These are phyloP conservation scores for Pyronema domesticum DNA, from an alignment of 495 filamentous ascomycete species.

Conservation along the genomic window DNA sequence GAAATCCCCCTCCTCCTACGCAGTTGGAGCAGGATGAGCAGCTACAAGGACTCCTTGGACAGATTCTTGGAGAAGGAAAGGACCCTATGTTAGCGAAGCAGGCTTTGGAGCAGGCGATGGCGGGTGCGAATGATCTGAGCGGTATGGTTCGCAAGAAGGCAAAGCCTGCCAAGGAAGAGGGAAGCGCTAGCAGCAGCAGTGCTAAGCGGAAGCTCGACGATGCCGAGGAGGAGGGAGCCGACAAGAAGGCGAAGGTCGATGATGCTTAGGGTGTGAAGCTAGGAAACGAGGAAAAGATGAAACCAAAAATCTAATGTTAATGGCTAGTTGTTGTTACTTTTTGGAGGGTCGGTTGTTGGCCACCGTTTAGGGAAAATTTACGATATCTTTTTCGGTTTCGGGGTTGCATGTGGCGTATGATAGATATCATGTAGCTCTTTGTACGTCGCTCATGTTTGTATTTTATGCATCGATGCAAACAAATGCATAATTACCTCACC, in stretches of 20 bases:
- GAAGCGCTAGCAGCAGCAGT: constrained; percentile 1
- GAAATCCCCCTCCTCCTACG: constrained; percentile 10
- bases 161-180: constrained; percentile 5
- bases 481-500: too few relatives aligned
- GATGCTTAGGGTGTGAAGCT: constrained; percentile 3
- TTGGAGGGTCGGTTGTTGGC: too few relatives aligned
- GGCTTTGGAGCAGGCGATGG: constrained; percentile 57
- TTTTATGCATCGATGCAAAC: too few relatives aligned
- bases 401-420: too few relatives aligned
- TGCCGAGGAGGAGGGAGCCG: constrained; percentile 25
- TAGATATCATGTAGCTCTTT: too few relatives aligned
- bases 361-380: too few relatives aligned
- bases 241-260: constrained; percentile 26
- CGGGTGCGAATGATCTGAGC: constrained; percentile 68
- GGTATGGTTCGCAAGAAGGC: constrained; percentile 69
- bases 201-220: constrained; percentile 27
- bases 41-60: constrained; percentile 52
- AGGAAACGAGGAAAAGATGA: too few relatives aligned
- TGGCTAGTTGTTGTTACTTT: too few relatives aligned
- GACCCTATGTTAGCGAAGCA: constrained; percentile 43
- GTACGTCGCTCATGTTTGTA: too few relatives aligned
- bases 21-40: constrained; percentile 25
- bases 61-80: constrained; percentile 56
- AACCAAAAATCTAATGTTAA: too few relatives aligned
- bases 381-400: too few relatives aligned